These are phyloP conservation scores for Camelina laxa DNA, from an alignment of 345 rosid species.

Conservation along the genomic window DNA sequence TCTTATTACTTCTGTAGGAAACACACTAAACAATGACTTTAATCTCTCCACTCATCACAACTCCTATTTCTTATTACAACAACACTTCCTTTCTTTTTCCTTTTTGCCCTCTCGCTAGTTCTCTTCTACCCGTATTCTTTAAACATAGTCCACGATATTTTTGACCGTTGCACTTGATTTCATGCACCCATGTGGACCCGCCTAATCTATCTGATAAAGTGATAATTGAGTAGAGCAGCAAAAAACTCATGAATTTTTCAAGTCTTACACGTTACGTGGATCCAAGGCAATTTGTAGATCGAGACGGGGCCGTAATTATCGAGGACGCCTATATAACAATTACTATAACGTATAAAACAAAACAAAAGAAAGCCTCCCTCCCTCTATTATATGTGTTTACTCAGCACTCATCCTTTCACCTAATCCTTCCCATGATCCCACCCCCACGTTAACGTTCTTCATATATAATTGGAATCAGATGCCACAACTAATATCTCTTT, in stretches of 20 bases:
- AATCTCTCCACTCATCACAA: neutral
- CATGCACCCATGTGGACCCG: constrained; percentile 43
- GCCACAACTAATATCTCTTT: constrained; percentile 41
- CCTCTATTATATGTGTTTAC: constrained; percentile 3
- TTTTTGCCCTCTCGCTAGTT: neutral
- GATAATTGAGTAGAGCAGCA: constrained; percentile 43
- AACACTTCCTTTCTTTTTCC: neutral
- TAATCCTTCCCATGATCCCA: constrained; percentile 36
- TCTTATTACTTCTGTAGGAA: constrained; percentile 17
- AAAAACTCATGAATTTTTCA: constrained; percentile 31
- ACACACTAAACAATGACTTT: constrained; percentile 26
- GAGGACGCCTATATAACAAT: constrained; percentile 20
- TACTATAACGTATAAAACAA: neutral
- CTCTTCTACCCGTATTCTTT: neutral
- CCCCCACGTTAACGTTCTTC: constrained; percentile 40
- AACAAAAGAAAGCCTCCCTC: neutral
- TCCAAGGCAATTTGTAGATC: constrained; percentile 44
- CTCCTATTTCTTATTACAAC: neutral
- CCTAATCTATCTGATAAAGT: constrained; percentile 43
- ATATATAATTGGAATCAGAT: constrained; percentile 34
- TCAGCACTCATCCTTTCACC: constrained; percentile 34
- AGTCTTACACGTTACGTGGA: constrained; percentile 45
- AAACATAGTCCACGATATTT: constrained; percentile 4
- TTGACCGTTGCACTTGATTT: constrained; percentile 40
- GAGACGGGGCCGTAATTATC: constrained; percentile 43